Conservation (phyloP, 1,284 basidiomycete genomes). For the Trichosporon coremiiforme region DNA sequence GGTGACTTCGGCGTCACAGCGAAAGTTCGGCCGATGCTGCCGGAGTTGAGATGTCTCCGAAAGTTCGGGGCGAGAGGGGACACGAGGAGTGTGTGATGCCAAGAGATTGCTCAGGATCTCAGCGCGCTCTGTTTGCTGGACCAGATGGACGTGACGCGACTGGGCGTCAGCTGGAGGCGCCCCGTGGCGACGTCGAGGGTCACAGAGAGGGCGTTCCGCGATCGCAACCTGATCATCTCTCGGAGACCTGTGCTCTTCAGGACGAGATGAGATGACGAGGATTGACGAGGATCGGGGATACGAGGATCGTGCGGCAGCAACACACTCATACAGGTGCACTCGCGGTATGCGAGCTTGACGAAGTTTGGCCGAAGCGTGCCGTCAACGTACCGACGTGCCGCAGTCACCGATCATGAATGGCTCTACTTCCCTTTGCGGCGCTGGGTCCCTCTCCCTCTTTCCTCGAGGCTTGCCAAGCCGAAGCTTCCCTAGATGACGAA, state of each 20-base stretch:
- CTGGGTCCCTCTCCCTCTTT: background rate
- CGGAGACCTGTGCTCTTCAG: no score
- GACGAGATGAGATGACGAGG: no score
- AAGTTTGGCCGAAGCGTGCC: background rate
- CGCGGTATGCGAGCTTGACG: slow-evolving; percentile 2
- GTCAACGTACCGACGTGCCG: background rate
- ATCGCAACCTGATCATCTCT: no score
- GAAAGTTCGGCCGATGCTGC: background rate
- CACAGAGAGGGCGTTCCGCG: background rate
- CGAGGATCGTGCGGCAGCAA: no score
- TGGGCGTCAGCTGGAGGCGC: background rate
- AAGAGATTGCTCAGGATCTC: background rate
- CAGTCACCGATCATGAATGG: background rate
- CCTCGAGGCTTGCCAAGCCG: background rate
- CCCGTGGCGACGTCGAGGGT: background rate
- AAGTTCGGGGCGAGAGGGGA: background rate
- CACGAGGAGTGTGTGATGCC: background rate
- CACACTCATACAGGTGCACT: background rate
- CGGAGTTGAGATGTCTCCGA: background rate
- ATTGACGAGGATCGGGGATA: no score
- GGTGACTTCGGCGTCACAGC: background rate
- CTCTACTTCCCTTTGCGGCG: background rate
- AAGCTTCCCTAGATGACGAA: background rate
- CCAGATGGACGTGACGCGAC: background rate
- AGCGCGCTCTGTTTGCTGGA: slow-evolving; percentile 1